These are phyloP conservation scores for Cicer chorassanicum DNA, from an alignment of 306 rosid genomes.

Conservation along the genomic window DNA sequence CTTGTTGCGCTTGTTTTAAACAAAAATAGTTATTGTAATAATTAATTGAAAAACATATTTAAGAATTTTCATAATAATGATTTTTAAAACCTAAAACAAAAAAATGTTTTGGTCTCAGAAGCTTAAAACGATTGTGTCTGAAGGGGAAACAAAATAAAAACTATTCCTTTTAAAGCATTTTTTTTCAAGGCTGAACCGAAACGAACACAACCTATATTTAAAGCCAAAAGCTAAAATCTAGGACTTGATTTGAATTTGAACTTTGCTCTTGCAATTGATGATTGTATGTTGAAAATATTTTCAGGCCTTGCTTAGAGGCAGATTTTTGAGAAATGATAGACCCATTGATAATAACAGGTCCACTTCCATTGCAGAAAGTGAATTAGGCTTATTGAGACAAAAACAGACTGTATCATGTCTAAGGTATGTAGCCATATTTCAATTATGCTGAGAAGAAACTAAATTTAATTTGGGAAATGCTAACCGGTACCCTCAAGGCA, in stretches of 20 bases:
- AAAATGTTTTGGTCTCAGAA: neutral
- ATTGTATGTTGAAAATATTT: slow-evolving; percentile 40
- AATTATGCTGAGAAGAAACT: slow-evolving; percentile 15
- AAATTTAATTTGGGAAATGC: neutral
- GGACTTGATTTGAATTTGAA: slow-evolving; percentile 33
- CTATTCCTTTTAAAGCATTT: slow-evolving; percentile 16
- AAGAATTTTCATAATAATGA: neutral
- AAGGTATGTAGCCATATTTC: slow-evolving; percentile 62
- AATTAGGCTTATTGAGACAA: slow-evolving; percentile 86
- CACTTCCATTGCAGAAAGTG: slow-evolving; percentile 82
- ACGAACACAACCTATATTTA: neutral
- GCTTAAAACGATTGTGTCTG: neutral
- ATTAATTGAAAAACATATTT: neutral
- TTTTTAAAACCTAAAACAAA: neutral
- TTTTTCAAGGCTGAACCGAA: slow-evolving; percentile 2
- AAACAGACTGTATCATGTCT: slow-evolving; percentile 91
- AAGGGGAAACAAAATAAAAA: neutral
- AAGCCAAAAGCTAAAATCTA: slow-evolving; percentile 11
- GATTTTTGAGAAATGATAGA: slow-evolving; percentile 91
- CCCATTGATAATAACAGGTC: slow-evolving; percentile 62
- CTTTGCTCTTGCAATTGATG: slow-evolving; percentile 45
- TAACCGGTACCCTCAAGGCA: no score
- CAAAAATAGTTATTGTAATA: neutral
- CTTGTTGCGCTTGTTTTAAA: neutral
- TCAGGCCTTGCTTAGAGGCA: slow-evolving; percentile 94